phyloP scores from a whole-genome alignment of 129 eudicot species.

The Centella asiatica region DNA sequence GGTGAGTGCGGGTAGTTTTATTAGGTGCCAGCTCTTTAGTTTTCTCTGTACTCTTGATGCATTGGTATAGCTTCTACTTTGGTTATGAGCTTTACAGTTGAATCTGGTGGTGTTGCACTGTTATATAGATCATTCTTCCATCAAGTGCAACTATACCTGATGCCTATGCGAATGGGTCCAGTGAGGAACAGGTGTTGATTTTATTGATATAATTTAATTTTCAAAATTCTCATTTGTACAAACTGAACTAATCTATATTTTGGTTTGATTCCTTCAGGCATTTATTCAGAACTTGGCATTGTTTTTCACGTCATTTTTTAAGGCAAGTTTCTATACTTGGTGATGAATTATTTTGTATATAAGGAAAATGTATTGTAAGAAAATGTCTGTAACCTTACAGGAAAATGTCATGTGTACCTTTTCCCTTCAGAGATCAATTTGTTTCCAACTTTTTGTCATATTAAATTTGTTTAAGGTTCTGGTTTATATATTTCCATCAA shows the following conservation, averaged over 20 bases:
- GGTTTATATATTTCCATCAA: too few species aligned
- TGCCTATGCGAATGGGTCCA: slow-evolving; percentile 77
- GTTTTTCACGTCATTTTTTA: slow-evolving; percentile 87
- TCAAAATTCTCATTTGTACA: not conserved
- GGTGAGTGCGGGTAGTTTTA: slow-evolving; percentile 29
- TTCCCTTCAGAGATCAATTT: too few species aligned
- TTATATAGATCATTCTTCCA: slow-evolving; percentile 60
- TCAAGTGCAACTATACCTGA: slow-evolving; percentile 57
- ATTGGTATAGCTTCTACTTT: slow-evolving; percentile 7
- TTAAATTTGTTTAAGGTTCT: too few species aligned
- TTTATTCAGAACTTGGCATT: slow-evolving; percentile 92
- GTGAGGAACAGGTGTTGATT: slow-evolving; percentile 77
- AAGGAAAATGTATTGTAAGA: not conserved
- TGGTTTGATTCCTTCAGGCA: slow-evolving; percentile 48
- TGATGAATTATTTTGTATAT: not conserved
- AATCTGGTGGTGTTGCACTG: slow-evolving; percentile 14
- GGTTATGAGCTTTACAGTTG: slow-evolving; percentile 1
- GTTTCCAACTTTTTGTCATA: too few species aligned
- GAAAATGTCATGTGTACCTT: too few species aligned
- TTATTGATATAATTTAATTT: not conserved
- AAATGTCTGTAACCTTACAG: not conserved
- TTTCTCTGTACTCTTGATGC: not conserved
- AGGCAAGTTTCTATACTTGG: slow-evolving; percentile 40
- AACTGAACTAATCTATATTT: slow-evolving; percentile 3
- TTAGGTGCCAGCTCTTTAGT: not conserved